Evolutionary conservation across 163 green algal species (phyloP).

Genomic region (Volvox carteri): DNA sequence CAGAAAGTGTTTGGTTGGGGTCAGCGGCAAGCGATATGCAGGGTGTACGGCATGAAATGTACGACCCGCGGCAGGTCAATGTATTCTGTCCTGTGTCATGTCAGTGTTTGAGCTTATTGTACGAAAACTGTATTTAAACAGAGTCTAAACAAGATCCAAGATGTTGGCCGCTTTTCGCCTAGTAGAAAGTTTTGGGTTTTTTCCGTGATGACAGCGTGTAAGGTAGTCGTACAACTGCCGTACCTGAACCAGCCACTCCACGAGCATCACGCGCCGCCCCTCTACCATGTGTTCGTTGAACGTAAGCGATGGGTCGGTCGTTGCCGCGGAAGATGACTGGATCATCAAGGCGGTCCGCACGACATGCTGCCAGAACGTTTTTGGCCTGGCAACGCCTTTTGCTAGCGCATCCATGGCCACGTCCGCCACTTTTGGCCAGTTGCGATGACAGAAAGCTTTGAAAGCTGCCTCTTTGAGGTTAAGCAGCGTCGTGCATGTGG

Average conservation of each 20-base stretch:
- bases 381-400: too few species aligned
- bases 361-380: not conserved
- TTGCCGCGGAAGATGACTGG: not conserved
- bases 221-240: too few species aligned
- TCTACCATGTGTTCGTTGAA: not conserved
- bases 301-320: not conserved
- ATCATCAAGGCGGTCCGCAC: not conserved
- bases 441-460: not conserved
- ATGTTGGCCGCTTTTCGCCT: too few species aligned
- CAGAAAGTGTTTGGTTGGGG: not conserved
- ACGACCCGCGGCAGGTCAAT: too few species aligned
- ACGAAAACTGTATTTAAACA: too few species aligned
- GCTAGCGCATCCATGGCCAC: not conserved
- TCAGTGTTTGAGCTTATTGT: too few species aligned
- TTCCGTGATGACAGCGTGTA: too few species aligned
- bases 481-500: not conserved
- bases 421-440: not conserved
- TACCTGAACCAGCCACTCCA: constrained; percentile 31
- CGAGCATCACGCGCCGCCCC: not conserved
- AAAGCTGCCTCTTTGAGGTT: not conserved
- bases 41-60: too few species aligned
- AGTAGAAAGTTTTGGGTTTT: too few species aligned
- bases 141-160: too few species aligned
- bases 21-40: not conserved
- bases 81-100: too few species aligned